Percentiles rank a stretch among this genome's conserved stretches.
Evolutionary conservation across 1,139 yeast species (phyloP).

Genomic region (Kodamaea fungicola): DNA sequence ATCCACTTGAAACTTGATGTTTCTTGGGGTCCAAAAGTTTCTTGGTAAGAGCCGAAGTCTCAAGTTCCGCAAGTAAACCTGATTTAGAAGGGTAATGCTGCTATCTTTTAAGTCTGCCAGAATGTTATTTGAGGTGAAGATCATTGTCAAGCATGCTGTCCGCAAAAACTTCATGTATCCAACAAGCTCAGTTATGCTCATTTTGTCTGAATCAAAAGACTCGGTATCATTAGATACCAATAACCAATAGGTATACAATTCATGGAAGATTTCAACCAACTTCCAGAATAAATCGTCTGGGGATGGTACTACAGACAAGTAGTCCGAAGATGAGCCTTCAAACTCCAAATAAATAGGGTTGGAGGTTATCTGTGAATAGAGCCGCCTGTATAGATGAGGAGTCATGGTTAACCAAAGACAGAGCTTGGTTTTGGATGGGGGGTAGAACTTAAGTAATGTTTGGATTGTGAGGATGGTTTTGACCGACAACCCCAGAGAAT

Average conservation of each 20-base stretch:
- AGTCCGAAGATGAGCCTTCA: slow-evolving; percentile 15
- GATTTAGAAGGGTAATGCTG: slow-evolving; percentile 57
- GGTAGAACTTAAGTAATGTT: slow-evolving; percentile 28
- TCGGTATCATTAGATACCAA: slow-evolving; percentile 72
- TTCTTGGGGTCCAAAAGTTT: slow-evolving; percentile 54
- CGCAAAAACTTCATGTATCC: slow-evolving; percentile 51
- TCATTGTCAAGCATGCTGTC: slow-evolving; percentile 49
- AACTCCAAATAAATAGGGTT: slow-evolving; percentile 1
- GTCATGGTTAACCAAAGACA: slow-evolving; percentile 37
- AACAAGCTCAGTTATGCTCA: slow-evolving; percentile 45
- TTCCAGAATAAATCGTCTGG: slow-evolving; percentile 28
- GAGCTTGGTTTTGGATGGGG: slow-evolving; percentile 27
- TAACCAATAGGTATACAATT: slow-evolving; percentile 51
- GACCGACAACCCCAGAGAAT: too few species aligned
- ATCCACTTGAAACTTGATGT: slow-evolving; percentile 26
- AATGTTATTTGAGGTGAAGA: slow-evolving; percentile 29
- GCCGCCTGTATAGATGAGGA: slow-evolving; percentile 31
- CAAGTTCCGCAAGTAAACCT: slow-evolving; percentile 66
- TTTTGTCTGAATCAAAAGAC: slow-evolving; percentile 41
- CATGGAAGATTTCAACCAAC: slow-evolving; percentile 37
- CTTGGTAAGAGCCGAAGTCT: slow-evolving; percentile 54
- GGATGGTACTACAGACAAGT: slow-evolving; percentile 15
- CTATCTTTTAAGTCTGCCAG: slow-evolving; percentile 26
- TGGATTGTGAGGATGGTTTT: too few species aligned
- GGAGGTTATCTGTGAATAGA: slow-evolving; percentile 15